These are phyloP conservation scores for Opeltia flavorubescens DNA, from an alignment of 495 filamentous ascomycete genomes.

Conservation along the genomic window DNA sequence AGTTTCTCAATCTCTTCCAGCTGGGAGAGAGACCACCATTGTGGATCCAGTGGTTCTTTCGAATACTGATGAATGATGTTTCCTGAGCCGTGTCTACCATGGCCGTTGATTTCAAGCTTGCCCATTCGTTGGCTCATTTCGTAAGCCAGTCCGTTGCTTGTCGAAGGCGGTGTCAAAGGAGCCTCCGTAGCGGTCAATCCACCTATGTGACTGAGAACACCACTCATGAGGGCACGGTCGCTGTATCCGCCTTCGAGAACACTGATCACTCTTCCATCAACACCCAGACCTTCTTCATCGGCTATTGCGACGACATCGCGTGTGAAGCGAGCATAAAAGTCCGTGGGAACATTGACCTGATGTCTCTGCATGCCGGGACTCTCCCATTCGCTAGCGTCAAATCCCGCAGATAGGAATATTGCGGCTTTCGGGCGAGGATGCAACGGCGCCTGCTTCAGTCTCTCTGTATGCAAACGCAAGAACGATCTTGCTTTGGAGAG, in stretches of 20 bases:
- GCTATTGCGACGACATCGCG: conserved; percentile 70
- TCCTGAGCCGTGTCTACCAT: not conserved
- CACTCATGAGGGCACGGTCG: conserved; percentile 74
- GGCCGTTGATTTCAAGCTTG: not conserved
- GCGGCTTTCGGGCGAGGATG: conserved; percentile 55
- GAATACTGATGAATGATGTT: not conserved
- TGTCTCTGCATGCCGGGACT: conserved; percentile 86
- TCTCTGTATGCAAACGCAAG: conserved; percentile 51
- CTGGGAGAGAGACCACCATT: conserved; percentile 61
- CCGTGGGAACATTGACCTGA: conserved; percentile 85
- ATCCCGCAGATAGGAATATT: conserved; percentile 88
- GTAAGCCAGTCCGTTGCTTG: conserved; percentile 28
- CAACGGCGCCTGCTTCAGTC: conserved; percentile 36
- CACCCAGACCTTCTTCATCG: conserved; percentile 60
- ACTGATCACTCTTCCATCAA: conserved; percentile 76
- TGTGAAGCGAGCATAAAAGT: conserved; percentile 87
- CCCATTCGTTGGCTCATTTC: conserved; percentile 39
- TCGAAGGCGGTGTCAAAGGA: conserved; percentile 19
- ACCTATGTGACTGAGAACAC: conserved; percentile 75
- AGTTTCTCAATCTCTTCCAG: conserved; percentile 53
- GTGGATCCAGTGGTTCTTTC: conserved; percentile 36
- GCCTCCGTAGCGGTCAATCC: conserved; percentile 25
- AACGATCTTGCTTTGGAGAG: conserved; percentile 70
- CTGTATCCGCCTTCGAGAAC: conserved; percentile 94
- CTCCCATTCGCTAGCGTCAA: conserved; percentile 94